Evolutionary conservation across 805 yeast species (phyloP).

Genomic region (Yueomyces sinensis): DNA sequence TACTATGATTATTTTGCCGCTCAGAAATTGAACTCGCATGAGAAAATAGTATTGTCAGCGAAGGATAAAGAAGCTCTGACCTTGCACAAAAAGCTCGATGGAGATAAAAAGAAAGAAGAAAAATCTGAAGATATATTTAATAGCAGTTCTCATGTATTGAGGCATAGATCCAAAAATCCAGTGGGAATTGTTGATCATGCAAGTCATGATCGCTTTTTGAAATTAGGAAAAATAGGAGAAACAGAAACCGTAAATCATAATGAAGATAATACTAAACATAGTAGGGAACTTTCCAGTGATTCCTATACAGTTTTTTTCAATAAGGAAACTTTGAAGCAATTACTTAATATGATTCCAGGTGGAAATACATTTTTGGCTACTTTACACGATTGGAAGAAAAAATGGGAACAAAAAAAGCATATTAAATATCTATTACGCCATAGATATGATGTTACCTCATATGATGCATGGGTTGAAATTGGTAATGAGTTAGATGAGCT

Average conservation of each 20-base stretch:
- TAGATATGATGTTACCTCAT: slow-evolving; percentile 28
- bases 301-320: background rate
- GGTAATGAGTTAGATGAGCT: slow-evolving; percentile 52
- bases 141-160: too few relatives aligned
- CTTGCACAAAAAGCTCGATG: too few relatives aligned
- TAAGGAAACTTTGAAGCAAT: background rate
- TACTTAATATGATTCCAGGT: background rate
- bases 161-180: background rate
- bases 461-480: slow-evolving; percentile 51
- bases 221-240: background rate
- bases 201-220: background rate
- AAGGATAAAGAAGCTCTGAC: background rate
- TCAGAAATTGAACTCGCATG: background rate
- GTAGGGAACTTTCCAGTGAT: too few relatives aligned
- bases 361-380: too few relatives aligned
- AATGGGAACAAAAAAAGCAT: background rate
- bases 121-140: background rate
- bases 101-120: background rate
- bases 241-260: too few relatives aligned
- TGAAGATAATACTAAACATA: too few relatives aligned
- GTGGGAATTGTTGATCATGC: background rate
- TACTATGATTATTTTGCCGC: background rate
- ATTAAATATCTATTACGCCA: slow-evolving; percentile 3
- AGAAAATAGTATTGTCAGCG: background rate
- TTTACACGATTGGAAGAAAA: background rate